Conservation (phyloP, 2,329 filamentous ascomycete species). For the Epichloe coenophiala region DNA sequence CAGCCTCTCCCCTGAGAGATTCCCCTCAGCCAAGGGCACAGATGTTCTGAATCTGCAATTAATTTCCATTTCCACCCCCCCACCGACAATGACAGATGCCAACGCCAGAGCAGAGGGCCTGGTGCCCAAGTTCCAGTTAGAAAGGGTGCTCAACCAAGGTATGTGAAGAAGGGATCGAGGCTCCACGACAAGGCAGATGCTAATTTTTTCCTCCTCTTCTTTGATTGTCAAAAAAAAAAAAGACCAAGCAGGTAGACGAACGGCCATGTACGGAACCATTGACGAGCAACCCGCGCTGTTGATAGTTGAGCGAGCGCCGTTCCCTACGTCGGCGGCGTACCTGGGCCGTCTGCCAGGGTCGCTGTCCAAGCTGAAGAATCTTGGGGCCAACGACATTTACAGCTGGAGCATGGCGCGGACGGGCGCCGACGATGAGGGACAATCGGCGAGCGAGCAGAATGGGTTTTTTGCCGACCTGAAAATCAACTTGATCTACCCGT, state of each 20-base stretch:
- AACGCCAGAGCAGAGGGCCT: constrained; percentile 33
- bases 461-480: constrained; percentile 67
- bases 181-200: too few species aligned
- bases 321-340: constrained; percentile 53
- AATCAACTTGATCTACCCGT: constrained; percentile 88
- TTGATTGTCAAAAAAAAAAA: constrained; percentile 17
- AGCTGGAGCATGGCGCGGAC: constrained; percentile 79
- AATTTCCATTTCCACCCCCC: neutral
- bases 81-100: constrained; percentile 13
- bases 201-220: neutral
- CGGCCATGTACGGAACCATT: constrained; percentile 65
- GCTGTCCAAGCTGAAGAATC: constrained; percentile 60
- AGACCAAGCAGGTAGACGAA: constrained; percentile 79
- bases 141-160: constrained; percentile 63
- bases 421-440: constrained; percentile 14
- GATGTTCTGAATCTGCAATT: too few species aligned
- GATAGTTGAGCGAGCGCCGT: constrained; percentile 75
- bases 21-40: too few species aligned
- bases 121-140: constrained; percentile 50
- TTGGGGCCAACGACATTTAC: constrained; percentile 94
- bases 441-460: constrained; percentile 16
- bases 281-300: constrained; percentile 62
- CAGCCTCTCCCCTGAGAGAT: too few species aligned
- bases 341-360: constrained; percentile 51
- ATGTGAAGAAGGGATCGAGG: constrained; percentile 2